A percentile compares a stretch with the other conserved stretches of the same genome.
phyloP scores from a whole-genome alignment of 805 yeast genomes.

The Ogataea pini region DNA sequence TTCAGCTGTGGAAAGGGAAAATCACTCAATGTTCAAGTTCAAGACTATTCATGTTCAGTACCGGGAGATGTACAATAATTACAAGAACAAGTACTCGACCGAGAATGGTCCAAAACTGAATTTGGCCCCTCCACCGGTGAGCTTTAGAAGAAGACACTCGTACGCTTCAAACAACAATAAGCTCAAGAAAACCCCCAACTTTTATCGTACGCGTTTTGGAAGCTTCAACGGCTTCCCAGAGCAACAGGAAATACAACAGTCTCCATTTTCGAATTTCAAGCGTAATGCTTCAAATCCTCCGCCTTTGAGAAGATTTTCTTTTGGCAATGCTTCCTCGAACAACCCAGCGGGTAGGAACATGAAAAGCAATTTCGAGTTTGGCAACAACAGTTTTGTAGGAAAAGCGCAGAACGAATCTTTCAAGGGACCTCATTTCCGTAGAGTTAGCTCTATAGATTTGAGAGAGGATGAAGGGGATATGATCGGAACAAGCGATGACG shows the following conservation, averaged over 20 bases:
- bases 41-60: slow-evolving; percentile 86
- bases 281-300: slow-evolving; percentile 15
- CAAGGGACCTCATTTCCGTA: slow-evolving; percentile 8
- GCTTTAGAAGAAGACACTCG: slow-evolving; percentile 48
- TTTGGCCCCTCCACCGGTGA: slow-evolving; percentile 83
- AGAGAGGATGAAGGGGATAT: slow-evolving; percentile 15
- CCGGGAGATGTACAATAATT: slow-evolving; percentile 55
- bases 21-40: slow-evolving; percentile 72
- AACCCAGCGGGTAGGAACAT: slow-evolving; percentile 15
- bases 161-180: slow-evolving; percentile 16
- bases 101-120: slow-evolving; percentile 31
- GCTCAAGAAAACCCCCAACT: slow-evolving; percentile 18
- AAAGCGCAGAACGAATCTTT: slow-evolving; percentile 8
- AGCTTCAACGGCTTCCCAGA: slow-evolving; percentile 21
- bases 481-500: slow-evolving; percentile 20
- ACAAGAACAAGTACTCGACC: slow-evolving; percentile 32
- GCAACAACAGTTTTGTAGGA: slow-evolving; percentile 8
- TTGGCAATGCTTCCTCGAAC: slow-evolving; percentile 20
- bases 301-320: slow-evolving; percentile 21
- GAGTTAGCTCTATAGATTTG: slow-evolving; percentile 11
- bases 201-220: slow-evolving; percentile 21
- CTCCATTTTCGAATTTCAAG: slow-evolving; percentile 13
- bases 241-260: slow-evolving; percentile 15
- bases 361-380: slow-evolving; percentile 21
- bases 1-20: slow-evolving; percentile 81